These are phyloP conservation scores for Abelmoschus esculentus DNA, from an alignment of 345 rosid species.

Conservation along the genomic window DNA sequence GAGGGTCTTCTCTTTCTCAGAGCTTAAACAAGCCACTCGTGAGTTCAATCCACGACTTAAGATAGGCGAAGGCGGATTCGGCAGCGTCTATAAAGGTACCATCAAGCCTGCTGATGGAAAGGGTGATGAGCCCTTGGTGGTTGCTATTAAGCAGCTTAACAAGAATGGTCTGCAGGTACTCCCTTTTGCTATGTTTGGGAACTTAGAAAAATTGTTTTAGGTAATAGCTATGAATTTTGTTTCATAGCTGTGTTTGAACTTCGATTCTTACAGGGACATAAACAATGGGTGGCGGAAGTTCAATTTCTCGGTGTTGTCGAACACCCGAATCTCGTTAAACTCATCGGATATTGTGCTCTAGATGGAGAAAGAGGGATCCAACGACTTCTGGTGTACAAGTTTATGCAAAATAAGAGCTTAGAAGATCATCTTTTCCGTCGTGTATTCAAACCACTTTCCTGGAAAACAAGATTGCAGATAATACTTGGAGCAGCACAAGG, in stretches of 20 bases:
- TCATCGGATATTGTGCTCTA: slow-evolving; percentile 70
- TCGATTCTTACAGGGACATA: slow-evolving; percentile 56
- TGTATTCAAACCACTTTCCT: slow-evolving; percentile 43
- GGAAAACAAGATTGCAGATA: slow-evolving; percentile 63
- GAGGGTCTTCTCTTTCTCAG: slow-evolving; percentile 57
- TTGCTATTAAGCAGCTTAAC: slow-evolving; percentile 79
- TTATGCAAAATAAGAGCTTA: slow-evolving; percentile 67
- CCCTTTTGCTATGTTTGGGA: not conserved
- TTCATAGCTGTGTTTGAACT: slow-evolving; percentile 4
- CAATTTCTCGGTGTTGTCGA: slow-evolving; percentile 76
- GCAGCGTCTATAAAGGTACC: slow-evolving; percentile 61
- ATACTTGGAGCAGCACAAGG: slow-evolving; percentile 81
- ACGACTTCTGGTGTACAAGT: slow-evolving; percentile 72
- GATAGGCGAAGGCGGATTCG: slow-evolving; percentile 96
- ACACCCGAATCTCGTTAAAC: slow-evolving; percentile 78
- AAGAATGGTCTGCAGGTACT: slow-evolving; percentile 65
- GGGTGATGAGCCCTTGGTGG: slow-evolving; percentile 41
- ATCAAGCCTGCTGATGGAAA: slow-evolving; percentile 39
- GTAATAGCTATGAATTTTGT: no score
- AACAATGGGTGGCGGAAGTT: slow-evolving; percentile 91
- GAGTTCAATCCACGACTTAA: slow-evolving; percentile 51
- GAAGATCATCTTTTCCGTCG: slow-evolving; percentile 81
- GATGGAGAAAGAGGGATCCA: slow-evolving; percentile 72
- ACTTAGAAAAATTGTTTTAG: not conserved
- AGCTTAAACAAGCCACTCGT: slow-evolving; percentile 62